These are phyloP conservation scores for Murraya koenigii DNA, from an alignment of 345 rosid genomes.

Conservation along the genomic window DNA sequence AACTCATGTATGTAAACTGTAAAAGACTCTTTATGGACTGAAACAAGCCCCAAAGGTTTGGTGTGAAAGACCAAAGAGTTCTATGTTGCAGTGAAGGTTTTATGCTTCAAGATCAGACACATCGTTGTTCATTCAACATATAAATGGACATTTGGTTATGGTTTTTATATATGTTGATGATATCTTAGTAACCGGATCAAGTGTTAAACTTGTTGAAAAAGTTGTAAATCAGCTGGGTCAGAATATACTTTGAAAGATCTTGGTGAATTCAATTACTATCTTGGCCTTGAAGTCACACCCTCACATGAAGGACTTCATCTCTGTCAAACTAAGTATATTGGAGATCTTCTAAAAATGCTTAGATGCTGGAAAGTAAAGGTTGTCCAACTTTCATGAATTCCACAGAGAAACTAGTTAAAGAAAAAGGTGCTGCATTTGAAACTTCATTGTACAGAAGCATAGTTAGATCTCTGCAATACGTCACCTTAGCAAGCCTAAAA, in stretches of 20 bases:
- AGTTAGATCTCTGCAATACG: too few species aligned
- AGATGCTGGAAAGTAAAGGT: too few species aligned
- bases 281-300: too few species aligned
- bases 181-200: neutral
- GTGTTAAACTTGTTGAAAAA: rapidly evolving
- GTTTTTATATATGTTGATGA: neutral
- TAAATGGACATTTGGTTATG: rapidly evolving
- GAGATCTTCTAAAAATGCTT: too few species aligned
- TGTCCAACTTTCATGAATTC: too few species aligned
- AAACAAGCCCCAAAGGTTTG: neutral
- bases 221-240: rapidly evolving
- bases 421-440: too few species aligned
- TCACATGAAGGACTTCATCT: too few species aligned
- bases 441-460: too few species aligned
- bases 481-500: too few species aligned
- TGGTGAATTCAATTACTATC: too few species aligned
- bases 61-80: neutral
- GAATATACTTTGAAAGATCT: neutral
- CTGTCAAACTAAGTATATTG: too few species aligned
- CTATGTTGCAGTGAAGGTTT: neutral
- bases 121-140: neutral
- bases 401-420: too few species aligned
- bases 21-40: neutral
- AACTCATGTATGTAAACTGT: neutral
- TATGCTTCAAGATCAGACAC: neutral